A percentile compares a stretch with the other conserved stretches of the same genome.
These are phyloP conservation scores for Gautieria morchelliformis DNA, from an alignment of 768 basidiomycete species.

Conservation along the genomic window DNA sequence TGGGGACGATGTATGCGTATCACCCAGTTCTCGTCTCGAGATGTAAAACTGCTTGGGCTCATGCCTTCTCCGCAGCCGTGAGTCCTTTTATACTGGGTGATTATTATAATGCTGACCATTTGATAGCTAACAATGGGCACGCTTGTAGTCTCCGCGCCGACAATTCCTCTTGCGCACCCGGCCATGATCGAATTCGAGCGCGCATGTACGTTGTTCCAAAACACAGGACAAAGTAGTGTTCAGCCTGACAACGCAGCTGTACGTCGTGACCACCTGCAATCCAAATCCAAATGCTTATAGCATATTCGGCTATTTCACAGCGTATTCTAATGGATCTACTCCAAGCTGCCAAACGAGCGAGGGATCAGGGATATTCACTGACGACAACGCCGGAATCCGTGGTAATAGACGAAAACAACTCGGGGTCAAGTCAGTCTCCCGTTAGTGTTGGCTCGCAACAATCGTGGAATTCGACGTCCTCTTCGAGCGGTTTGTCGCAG, in stretches of 20 bases:
- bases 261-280: slow-evolving; percentile 16
- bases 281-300: neutral
- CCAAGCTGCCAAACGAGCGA: slow-evolving; percentile 1
- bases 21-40: slow-evolving; percentile 5
- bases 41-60: slow-evolving; percentile 9
- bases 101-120: neutral
- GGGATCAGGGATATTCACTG: slow-evolving; percentile 1
- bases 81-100: neutral
- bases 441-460: neutral
- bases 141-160: slow-evolving; percentile 5
- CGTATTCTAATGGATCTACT: slow-evolving; percentile 1
- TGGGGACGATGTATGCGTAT: neutral
- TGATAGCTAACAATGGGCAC: slow-evolving; percentile 7
- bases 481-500: neutral
- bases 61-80: slow-evolving; percentile 7
- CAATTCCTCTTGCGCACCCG: slow-evolving; percentile 8
- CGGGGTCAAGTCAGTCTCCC: neutral
- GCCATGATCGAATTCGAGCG: slow-evolving; percentile 9
- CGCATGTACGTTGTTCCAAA: slow-evolving; percentile 5
- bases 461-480: neutral
- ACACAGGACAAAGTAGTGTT: slow-evolving; percentile 39
- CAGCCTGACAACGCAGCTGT: slow-evolving; percentile 62
- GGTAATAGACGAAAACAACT: neutral
- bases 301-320: neutral
- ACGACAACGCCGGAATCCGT: neutral